Base-by-base conservation (phyloP, 2,329 filamentous ascomycete species). In the Sclerotiophoma versabilis region DNA sequence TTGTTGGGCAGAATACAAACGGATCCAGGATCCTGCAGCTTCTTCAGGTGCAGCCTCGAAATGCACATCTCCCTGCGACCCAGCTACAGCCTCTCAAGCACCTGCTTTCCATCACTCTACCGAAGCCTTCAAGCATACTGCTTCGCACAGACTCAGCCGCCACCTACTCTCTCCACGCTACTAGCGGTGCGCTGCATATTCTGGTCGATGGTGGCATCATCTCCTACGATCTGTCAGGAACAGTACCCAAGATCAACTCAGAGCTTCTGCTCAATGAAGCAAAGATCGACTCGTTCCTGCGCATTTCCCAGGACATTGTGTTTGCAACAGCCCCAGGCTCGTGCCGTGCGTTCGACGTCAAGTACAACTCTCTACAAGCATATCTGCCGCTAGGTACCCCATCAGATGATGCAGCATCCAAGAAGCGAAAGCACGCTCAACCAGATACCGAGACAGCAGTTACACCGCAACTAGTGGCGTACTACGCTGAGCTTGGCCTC, bases 401-500 rank as follows among this genome's bases (percentile, higher is more conserved):
- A 34, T 47, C 58, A 0, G 59, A 59, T 17, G 62, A 42, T 58
- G 83, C 43, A 77, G 71, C 36, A 25, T 62, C 68, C 2, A 70
- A 57, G 72, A 79, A 68, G 64, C 61, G 67, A 65, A 78, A 70
- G 48, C 64, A 65, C 32, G 41, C 55, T 7, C 63, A 65, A 17
- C 41, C 62, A 17, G 62, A 64, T 2, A 29, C 54, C 53, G 82
- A 79, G n/a, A 75, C 84, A 22, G 78, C 37, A 10, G 30, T 49
- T 20, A 49, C 55, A 29, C 63, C 62, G 15, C 57, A 55, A 8
- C 49, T 75, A 27, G 57, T 74, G 8, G 57, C 69, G 15, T 88
- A 89, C 69, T 86, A 91, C 58, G 80, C 84, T 2, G 87, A 87
- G 50, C 79, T 89, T 41, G 87, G 89, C 43, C 76, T 89, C 29